Conservation (phyloP, 2,329 filamentous ascomycete species). For the Colletotrichum tamarilloi region DNA sequence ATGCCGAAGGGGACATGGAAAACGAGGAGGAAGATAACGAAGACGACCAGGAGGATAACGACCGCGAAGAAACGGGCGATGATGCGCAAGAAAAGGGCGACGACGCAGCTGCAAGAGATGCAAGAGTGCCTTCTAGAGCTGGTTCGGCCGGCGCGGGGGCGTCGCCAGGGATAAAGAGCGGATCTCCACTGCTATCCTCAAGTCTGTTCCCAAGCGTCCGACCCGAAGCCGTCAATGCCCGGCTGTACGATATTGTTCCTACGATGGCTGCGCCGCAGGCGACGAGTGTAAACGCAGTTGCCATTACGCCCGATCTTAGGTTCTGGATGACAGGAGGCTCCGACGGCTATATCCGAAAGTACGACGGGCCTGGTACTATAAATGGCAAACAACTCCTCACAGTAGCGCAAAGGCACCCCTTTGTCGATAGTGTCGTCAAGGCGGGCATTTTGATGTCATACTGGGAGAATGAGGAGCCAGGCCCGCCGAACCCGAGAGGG, state of each 20-base stretch:
- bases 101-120: slow-evolving; percentile 55
- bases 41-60: slow-evolving; percentile 48
- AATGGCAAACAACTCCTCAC: slow-evolving; percentile 95
- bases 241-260: slow-evolving; percentile 92
- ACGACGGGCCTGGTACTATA: slow-evolving; percentile 93
- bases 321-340: slow-evolving; percentile 95
- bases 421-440: slow-evolving; percentile 97
- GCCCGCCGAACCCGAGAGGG: slow-evolving; percentile 49
- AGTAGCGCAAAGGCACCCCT: slow-evolving; percentile 94
- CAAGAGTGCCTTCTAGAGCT: slow-evolving; percentile 39
- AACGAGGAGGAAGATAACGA: slow-evolving; percentile 47
- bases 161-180: slow-evolving; percentile 25
- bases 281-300: slow-evolving; percentile 93
- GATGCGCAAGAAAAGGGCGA: slow-evolving; percentile 40
- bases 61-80: slow-evolving; percentile 48
- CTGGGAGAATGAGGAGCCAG: slow-evolving; percentile 95
- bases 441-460: slow-evolving; percentile 95
- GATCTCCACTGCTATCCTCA: slow-evolving; percentile 24
- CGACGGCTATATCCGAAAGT: slow-evolving; percentile 96
- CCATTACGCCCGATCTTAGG: slow-evolving; percentile 91
- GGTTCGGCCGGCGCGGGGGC: slow-evolving; percentile 37
- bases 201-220: slow-evolving; percentile 61
- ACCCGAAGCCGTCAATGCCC: slow-evolving; percentile 81
- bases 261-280: slow-evolving; percentile 97
- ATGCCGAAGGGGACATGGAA: slow-evolving; percentile 47